Evolutionary conservation across 1,284 basidiomycete genomes (phyloP), one percentile per base, ranked within the genome.

Genomic region (Cryptococcus maquisensis): DNA sequence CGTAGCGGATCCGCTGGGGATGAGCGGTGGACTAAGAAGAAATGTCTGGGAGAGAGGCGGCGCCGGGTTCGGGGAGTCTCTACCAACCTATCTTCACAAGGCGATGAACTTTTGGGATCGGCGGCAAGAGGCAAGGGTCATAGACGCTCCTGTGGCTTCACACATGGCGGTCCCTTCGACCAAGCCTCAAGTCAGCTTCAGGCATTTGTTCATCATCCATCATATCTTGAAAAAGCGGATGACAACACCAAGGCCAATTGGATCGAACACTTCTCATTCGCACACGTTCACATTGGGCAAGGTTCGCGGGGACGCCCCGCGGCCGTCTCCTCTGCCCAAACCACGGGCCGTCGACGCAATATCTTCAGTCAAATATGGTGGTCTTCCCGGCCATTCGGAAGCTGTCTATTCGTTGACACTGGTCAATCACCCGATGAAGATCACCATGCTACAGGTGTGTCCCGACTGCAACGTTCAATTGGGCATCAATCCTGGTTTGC

Each of bases 351-450:
- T 72, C 42, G 65, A 72, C 42, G 62, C 64, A 10, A 61, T 65
- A 26, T 62, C 67, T 1, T 72, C 73, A 3, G 55, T 68, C 15
- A 49, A 63, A 38, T 61, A 65, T 8, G 74, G 74, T 7, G 75
- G 75, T n/a, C 55, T 77, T 23, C 66, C 70, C 0, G 74, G 75
- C 0, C 75, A 77, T 56, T 60, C 64, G 0, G 72, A 73, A 59
- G 69, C 67, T 13, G 67, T 77, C 49, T 77, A 77, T 57, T 66
- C 68, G 15, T 56, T 77, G 15, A 60, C 71, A 28, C 58, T 75
- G 20, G 59, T 75, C 47, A 60, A 68, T 47, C 70, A 68, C 18
- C 57, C 58, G n/a, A 68, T 74, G 68, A 55, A 49, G 23, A 61
- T 73, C 37, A 47, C 54, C n/a, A 56, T 66, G 49, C 20, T 43